Evolutionary conservation across 768 basidiomycete species (phyloP).

Genomic region (Auricularia cornea): DNA sequence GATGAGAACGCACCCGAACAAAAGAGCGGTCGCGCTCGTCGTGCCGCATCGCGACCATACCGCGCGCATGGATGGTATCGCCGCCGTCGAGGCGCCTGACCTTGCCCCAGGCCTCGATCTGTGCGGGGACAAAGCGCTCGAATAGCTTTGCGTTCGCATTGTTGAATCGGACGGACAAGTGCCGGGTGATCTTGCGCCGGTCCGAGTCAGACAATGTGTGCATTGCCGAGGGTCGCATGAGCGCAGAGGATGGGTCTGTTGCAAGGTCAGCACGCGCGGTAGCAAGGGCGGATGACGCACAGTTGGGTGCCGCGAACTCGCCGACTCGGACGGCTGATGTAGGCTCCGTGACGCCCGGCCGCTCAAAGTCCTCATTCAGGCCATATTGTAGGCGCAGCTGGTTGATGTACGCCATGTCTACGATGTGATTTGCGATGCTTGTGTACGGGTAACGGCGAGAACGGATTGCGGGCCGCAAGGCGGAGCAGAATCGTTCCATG

Average conservation of each 20-base stretch:
- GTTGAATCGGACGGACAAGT: constrained; percentile 8
- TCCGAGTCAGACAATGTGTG: background rate
- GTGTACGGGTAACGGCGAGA: constrained; percentile 15
- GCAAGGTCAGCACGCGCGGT: background rate
- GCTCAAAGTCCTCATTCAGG: background rate
- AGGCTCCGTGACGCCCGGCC: constrained; percentile 1
- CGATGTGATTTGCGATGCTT: constrained; percentile 11
- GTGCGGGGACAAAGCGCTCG: constrained; percentile 3
- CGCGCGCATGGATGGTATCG: constrained; percentile 20
- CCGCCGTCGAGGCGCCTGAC: constrained; percentile 19
- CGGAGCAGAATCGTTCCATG: constrained; percentile 20
- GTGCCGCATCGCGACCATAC: constrained; percentile 9
- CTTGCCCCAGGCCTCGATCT: constrained; percentile 20
- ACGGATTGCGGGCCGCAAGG: constrained; percentile 12
- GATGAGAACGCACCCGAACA: constrained; percentile 23
- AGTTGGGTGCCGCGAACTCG: constrained; percentile 15
- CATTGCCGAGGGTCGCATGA: constrained; percentile 18
- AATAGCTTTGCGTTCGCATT: constrained; percentile 6
- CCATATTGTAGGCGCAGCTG: constrained; percentile 12
- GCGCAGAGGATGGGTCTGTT: constrained; percentile 21
- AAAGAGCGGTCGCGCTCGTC: constrained; percentile 24
- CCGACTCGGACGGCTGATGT: constrained; percentile 12
- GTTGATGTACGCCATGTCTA: constrained; percentile 4
- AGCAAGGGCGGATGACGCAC: constrained; percentile 15
- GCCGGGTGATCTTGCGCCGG: background rate